Percentiles rank a stretch among this genome's conserved stretches.
Evolutionary conservation across 257 asterid species (phyloP).

Genomic region (Gentiana macrophylla): DNA sequence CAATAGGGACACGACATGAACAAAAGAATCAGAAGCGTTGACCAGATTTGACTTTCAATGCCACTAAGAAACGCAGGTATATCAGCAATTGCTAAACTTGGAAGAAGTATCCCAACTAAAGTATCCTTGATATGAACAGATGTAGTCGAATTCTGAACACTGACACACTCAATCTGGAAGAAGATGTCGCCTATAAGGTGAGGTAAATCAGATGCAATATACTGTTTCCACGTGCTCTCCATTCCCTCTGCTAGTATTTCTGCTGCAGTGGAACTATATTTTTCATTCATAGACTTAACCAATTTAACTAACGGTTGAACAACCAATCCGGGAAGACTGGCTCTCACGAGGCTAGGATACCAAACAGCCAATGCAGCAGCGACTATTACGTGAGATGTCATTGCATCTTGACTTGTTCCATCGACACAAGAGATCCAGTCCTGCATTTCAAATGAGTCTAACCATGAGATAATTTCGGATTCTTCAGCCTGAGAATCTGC

Average conservation of each 20-base stretch:
- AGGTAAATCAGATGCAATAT: conserved; percentile 69
- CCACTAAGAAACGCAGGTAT: conserved; percentile 75
- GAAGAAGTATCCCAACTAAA: conserved; percentile 77
- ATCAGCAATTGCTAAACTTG: conserved; percentile 93
- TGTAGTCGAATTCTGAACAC: conserved; percentile 32
- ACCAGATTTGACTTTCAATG: conserved; percentile 88
- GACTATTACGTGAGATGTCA: conserved; percentile 86
- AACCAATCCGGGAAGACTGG: conserved; percentile 44
- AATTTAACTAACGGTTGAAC: conserved; percentile 73
- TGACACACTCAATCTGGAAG: conserved; percentile 94
- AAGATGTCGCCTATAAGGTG: conserved; percentile 77
- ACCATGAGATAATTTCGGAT: conserved; percentile 57
- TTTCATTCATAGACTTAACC: conserved; percentile 88
- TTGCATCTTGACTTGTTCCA: conserved; percentile 92
- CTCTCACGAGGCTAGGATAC: conserved; percentile 88
- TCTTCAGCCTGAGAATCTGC: conserved; percentile 41
- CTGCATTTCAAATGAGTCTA: conserved; percentile 81
- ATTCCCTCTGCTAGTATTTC: conserved; percentile 97
- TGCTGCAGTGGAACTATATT: conserved; percentile 84
- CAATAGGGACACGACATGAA: conserved; percentile 80
- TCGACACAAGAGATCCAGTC: conserved; percentile 93
- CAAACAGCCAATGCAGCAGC: conserved; percentile 96
- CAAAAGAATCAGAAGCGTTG: conserved; percentile 98
- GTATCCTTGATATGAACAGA: conserved; percentile 55
- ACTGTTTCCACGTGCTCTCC: conserved; percentile 86